A percentile compares a stretch with the other conserved stretches of the same genome.
These are phyloP conservation scores for Pyrenochaeta sp. DNA, from an alignment of 2,329 filamentous ascomycete species.

Conservation along the genomic window DNA sequence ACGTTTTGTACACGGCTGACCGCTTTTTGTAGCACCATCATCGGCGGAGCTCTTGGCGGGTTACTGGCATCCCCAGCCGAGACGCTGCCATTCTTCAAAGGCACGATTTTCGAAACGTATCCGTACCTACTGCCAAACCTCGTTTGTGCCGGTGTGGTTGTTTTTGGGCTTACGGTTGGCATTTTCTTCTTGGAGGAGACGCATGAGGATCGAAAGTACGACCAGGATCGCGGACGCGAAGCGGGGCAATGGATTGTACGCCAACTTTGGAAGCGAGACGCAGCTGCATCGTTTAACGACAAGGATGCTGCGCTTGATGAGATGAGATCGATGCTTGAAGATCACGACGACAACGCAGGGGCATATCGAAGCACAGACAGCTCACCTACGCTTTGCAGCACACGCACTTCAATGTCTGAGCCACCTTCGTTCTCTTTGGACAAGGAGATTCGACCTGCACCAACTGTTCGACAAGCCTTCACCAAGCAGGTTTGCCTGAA, in stretches of 20 bases:
- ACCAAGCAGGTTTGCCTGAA: conserved; percentile 85
- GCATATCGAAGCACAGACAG: conserved; percentile 68
- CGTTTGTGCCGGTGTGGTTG: conserved; percentile 82
- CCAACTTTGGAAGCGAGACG: conserved; percentile 40
- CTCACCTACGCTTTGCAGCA: conserved; percentile 59
- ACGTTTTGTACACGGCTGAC: conserved; percentile 28
- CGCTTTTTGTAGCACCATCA: conserved; percentile 72
- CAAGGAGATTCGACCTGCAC: conserved; percentile 31
- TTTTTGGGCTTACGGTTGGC: conserved; percentile 78
- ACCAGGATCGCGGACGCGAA: conserved; percentile 78
- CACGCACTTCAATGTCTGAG: conserved; percentile 40
- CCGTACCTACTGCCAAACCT: conserved; percentile 93
- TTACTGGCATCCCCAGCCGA: conserved; percentile 85
- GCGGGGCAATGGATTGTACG: conserved; percentile 73
- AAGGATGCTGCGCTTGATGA: conserved; percentile 64
- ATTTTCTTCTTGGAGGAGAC: conserved; percentile 94
- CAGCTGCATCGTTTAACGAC: conserved; percentile 43
- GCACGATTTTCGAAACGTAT: conserved; percentile 82
- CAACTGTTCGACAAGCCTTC: conserved; percentile 68
- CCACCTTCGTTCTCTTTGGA: conserved; percentile 47
- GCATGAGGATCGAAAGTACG: conserved; percentile 80
- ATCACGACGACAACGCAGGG: conserved; percentile 58
- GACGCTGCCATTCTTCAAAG: conserved; percentile 81
- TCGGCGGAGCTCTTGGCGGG: conserved; percentile 91
- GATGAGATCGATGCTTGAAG: conserved; percentile 67